These are phyloP conservation scores for Hemileia vastatrix DNA, from an alignment of 1,284 basidiomycete species.

Conservation along the genomic window DNA sequence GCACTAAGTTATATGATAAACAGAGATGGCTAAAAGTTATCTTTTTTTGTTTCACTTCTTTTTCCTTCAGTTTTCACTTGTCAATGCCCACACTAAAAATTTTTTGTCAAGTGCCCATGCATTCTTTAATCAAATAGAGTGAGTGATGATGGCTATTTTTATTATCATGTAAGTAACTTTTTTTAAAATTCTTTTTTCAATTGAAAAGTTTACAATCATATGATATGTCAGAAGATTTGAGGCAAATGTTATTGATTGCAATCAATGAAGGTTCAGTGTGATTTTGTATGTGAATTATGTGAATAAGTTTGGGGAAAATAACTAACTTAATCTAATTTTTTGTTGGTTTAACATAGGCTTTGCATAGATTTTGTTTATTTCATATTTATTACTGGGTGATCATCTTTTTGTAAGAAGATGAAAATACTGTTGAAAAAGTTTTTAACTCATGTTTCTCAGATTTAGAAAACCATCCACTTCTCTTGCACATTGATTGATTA, in stretches of 20 bases:
- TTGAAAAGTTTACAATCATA: background rate
- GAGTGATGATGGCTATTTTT: background rate
- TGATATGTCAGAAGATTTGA: conserved; percentile 75
- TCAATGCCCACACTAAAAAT: conserved; percentile 22
- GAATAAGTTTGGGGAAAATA: too few species aligned
- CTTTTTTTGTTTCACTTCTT: background rate
- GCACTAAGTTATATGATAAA: background rate
- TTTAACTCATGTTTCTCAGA: too few species aligned
- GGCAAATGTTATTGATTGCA: conserved; percentile 73
- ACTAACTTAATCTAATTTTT: too few species aligned
- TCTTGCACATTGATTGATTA: too few species aligned
- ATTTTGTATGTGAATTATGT: conserved; percentile 56
- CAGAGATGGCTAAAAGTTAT: background rate
- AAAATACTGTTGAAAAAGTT: too few species aligned
- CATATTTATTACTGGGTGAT: too few species aligned
- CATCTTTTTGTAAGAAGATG: too few species aligned
- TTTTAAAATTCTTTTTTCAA: background rate
- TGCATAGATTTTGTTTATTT: too few species aligned
- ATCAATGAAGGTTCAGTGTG: conserved; percentile 88
- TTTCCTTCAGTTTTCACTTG: conserved; percentile 21
- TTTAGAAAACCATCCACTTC: too few species aligned
- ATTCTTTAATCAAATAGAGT: conserved; percentile 23
- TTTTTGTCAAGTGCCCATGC: conserved; percentile 19
- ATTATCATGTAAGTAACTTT: background rate
- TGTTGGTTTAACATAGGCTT: too few species aligned